A percentile compares a stretch with the other conserved stretches of the same genome.
These are phyloP conservation scores for Exserohilum rostratum DNA, from an alignment of 2,329 filamentous ascomycete species.

Conservation along the genomic window DNA sequence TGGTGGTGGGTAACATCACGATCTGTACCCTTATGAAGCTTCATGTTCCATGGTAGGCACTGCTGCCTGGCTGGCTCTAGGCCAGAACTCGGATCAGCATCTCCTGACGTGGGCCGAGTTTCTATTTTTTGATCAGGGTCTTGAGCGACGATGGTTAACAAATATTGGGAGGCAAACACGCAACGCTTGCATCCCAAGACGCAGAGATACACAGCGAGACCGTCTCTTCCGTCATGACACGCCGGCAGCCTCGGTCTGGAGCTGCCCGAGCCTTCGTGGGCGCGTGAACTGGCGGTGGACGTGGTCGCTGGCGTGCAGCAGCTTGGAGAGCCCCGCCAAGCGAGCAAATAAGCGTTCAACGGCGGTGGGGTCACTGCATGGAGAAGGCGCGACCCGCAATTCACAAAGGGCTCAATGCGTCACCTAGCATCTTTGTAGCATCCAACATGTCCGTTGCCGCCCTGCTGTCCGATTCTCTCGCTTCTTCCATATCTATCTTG, in stretches of 20 bases:
- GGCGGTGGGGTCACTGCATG: slow-evolving; percentile 8
- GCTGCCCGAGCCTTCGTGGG: not conserved
- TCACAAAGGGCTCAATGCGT: slow-evolving; percentile 14
- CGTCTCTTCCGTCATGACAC: too few species aligned
- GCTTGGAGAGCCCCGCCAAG: slow-evolving; percentile 1
- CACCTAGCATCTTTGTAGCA: slow-evolving; percentile 14
- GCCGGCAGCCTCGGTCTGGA: not conserved
- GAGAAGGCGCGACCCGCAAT: slow-evolving; percentile 13
- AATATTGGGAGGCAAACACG: too few species aligned
- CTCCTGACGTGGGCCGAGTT: too few species aligned
- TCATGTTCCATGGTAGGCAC: too few species aligned
- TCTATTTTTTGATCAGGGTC: too few species aligned
- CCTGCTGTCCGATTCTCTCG: slow-evolving; percentile 10
- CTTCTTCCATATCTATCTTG: slow-evolving; percentile 6
- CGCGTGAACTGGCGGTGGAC: slow-evolving; percentile 17
- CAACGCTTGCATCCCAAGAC: too few species aligned
- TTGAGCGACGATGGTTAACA: too few species aligned
- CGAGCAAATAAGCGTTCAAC: slow-evolving; percentile 13
- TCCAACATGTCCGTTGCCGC: slow-evolving; percentile 15
- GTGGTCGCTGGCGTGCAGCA: slow-evolving; percentile 1
- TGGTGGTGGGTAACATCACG: too few species aligned
- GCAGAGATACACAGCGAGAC: too few species aligned
- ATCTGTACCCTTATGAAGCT: too few species aligned
- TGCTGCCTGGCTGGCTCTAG: not conserved
- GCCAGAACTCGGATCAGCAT: not conserved